Evolutionary conservation across 1,139 yeast species (phyloP).

Genomic region (Suhomyces terraborum): DNA sequence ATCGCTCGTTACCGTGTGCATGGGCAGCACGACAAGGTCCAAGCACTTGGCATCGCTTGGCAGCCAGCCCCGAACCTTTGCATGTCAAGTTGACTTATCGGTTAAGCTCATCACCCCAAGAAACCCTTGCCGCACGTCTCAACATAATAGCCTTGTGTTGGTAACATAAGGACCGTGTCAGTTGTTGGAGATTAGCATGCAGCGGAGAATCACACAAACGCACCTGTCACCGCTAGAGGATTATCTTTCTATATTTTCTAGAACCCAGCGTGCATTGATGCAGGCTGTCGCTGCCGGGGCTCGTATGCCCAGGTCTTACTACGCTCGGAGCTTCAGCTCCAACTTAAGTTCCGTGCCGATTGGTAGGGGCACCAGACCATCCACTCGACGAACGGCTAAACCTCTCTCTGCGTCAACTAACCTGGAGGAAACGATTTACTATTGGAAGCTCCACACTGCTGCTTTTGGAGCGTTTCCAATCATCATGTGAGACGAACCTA

Average conservation of each 20-base stretch:
- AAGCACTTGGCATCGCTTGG: no score
- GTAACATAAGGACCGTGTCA: no score
- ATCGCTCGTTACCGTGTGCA: no score
- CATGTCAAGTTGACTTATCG: not conserved
- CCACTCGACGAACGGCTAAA: not conserved
- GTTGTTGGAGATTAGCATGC: no score
- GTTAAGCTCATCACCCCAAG: not conserved
- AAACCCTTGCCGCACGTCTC: not conserved
- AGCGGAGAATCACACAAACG: no score
- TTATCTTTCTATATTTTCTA: not conserved
- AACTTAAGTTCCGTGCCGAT: not conserved
- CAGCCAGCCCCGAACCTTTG: not conserved
- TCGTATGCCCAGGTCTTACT: no score
- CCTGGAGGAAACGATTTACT: no score
- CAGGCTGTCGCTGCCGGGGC: no score
- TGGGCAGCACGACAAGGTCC: not conserved
- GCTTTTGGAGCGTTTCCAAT: no score
- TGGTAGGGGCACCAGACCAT: not conserved
- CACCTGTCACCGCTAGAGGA: constrained; percentile 1
- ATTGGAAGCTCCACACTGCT: no score
- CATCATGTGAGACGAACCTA: no score
- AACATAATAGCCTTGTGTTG: not conserved
- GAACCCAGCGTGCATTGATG: not conserved
- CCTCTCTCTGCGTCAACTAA: no score
- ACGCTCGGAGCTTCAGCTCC: not conserved